Base-by-base conservation (phyloP, 805 yeast genomes). In the Blastobotrys attinorum region DNA sequence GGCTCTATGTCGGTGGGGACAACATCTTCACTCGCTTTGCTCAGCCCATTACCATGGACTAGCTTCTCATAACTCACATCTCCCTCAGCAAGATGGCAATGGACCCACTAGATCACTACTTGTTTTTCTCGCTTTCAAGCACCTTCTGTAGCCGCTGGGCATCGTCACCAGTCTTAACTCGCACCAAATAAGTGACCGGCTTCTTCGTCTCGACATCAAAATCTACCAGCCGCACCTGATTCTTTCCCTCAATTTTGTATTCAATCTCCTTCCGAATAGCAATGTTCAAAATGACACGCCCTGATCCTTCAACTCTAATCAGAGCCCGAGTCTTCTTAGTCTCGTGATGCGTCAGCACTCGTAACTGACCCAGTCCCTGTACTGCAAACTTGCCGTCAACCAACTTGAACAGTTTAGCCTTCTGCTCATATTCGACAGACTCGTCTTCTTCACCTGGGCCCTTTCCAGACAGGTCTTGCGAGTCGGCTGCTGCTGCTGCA, bases 401-500 rank as follows among this genome's bases (percentile, higher is more conserved):
- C 39, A 75, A 76, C 45, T 78, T 68, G 75, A 78, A 77, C 37
- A 87, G 67, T 57, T 87, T 87, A 3, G 90, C 74, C 55, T 83
- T 74, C 54, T 83, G 80, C 36, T 80, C 74, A 53, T 73, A 83
- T 21, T 76, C 55, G 0, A 71, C 59, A 1, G 70, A 76, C 64
- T 90, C 97, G 43, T 76, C 73, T 63, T 88, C 96, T 64, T 90
- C 97, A 16, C 96, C 97, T 6, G 90, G 83, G 10, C 73, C 75
- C 52, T 73, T 69, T 15, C 68, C 73, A 10, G 79, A 69, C 43
- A 79, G 70, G 39, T 76, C 73, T 17, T 67, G 64, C 46, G 76
- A 68, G 20, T 53, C 47, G 35, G 51, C 71, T 13, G 70, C 62
- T 73, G 63, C 44, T 56, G 58, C 18, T 50, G 72, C 75, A 32